phyloP scores from a whole-genome alignment of 2,329 filamentous ascomycete species.

The Lachnellula arida region DNA sequence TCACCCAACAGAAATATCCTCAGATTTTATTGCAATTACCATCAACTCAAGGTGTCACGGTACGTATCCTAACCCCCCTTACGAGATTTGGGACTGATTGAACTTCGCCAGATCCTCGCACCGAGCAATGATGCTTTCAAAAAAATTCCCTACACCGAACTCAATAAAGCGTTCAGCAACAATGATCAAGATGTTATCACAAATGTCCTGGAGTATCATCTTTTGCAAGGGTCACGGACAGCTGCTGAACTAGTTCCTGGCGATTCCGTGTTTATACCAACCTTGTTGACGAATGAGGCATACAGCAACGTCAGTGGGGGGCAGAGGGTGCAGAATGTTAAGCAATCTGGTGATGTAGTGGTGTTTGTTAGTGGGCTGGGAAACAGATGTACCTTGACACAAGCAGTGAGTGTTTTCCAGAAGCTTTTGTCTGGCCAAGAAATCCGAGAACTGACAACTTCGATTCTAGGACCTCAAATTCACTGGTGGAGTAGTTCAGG shows the following conservation, averaged over 20 bases:
- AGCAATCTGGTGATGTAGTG: conserved; percentile 40
- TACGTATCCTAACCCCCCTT: conserved; percentile 27
- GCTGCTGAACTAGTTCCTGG: conserved; percentile 28
- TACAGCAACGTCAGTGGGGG: conserved; percentile 48
- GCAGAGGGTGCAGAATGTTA: conserved; percentile 41
- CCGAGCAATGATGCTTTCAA: conserved; percentile 35
- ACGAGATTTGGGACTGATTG: not conserved
- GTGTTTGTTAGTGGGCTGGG: conserved; percentile 39
- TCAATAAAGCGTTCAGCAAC: conserved; percentile 26
- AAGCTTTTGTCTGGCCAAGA: not conserved
- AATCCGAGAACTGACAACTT: conserved; percentile 1
- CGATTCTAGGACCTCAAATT: conserved; percentile 41
- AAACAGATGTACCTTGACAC: conserved; percentile 38
- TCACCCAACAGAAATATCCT: conserved; percentile 39
- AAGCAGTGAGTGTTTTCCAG: conserved; percentile 23
- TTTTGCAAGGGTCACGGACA: conserved; percentile 30
- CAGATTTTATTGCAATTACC: conserved; percentile 42
- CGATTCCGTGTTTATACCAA: conserved; percentile 39
- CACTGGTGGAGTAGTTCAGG: conserved; percentile 46
- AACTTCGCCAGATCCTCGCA: conserved; percentile 34
- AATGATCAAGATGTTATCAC: conserved; percentile 36
- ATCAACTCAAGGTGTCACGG: conserved; percentile 41
- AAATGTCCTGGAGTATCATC: conserved; percentile 34
- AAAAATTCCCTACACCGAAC: conserved; percentile 33
- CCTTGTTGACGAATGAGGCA: conserved; percentile 38